Base-by-base conservation (phyloP, 176 grass and related monocot genomes). In the Carex pumila region DNA sequence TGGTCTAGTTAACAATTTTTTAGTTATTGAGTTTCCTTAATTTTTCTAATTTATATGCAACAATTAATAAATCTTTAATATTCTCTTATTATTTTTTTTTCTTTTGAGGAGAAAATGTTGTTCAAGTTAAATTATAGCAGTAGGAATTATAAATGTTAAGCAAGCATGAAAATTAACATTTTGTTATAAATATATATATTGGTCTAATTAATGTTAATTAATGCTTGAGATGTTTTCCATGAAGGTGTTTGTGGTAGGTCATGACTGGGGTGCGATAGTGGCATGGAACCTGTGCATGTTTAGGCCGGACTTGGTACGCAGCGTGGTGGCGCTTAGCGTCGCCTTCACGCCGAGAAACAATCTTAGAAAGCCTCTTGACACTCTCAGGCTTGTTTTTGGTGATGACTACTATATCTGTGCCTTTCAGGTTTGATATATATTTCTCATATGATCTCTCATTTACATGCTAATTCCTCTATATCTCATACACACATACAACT, bases 171-270 rank as follows among this genome's bases (percentile, higher is more conserved):
- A 81, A 53, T 6, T 30, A 56, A 6, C 12, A 9, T 15, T 39
- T 39, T 39, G 11, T 13, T 12, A 9, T 30, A 39, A 6, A 34
- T 6, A 34, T 6, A 39, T 39, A 39, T 57, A 18, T 58, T 54
- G 32, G 15, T 17, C 15, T 39, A 39, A 39, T 45, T 31, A 31
- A 81, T 81, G 55, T 81, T 63, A 39, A 39, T 25, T 62, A 39
- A 61, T 47, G 56, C 12, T 13, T 41, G 76, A 22, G 21, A 1
- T n/a, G 36, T 30, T 13, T 41, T 19, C 43, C 43, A 0, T 29
- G 39, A 37, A 90, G 89, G 89, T 90, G 61, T 90, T 90, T 60
- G 89, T 90, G 52, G 85, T 87, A 45, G 89, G 89, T 45, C 89
- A 90, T 45, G 89, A 90, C 45, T 90, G 89, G 89, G 89, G 89